phyloP scores from a whole-genome alignment of 2,329 filamentous ascomycete species.

The Fusarium secorum region DNA sequence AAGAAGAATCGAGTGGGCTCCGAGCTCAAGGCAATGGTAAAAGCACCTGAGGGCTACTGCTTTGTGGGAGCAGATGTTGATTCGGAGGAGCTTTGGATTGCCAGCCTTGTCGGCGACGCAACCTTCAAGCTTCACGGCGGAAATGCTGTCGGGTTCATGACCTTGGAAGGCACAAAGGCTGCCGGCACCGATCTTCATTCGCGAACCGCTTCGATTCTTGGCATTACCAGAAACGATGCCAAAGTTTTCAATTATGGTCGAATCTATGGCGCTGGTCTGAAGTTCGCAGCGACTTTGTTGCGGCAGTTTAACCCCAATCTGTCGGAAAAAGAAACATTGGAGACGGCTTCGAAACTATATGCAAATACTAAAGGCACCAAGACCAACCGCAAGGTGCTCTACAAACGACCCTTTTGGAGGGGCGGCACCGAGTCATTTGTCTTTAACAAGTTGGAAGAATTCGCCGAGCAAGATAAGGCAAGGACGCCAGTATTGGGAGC shows the following conservation, averaged over 20 bases:
- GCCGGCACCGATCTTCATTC: slow-evolving; percentile 95
- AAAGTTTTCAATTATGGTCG: slow-evolving; percentile 99
- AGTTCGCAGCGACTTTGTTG: slow-evolving; percentile 88
- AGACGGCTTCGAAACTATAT: slow-evolving; percentile 83
- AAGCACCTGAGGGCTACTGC: slow-evolving; percentile 85
- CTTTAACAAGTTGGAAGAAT: slow-evolving; percentile 97
- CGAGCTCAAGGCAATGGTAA: slow-evolving; percentile 96
- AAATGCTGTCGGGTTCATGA: slow-evolving; percentile 99
- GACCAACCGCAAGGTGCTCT: slow-evolving; percentile 75
- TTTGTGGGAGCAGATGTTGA: slow-evolving; percentile 98
- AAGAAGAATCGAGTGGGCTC: slow-evolving; percentile 96
- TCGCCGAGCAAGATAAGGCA: slow-evolving; percentile 91
- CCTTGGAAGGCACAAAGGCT: slow-evolving; percentile 92
- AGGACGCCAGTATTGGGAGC: slow-evolving; percentile 92
- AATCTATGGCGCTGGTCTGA: slow-evolving; percentile 96
- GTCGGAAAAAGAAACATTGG: slow-evolving; percentile 78
- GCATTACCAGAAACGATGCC: slow-evolving; percentile 92
- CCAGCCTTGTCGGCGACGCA: slow-evolving; percentile 91
- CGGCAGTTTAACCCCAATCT: slow-evolving; percentile 91
- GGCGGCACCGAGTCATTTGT: slow-evolving; percentile 97
- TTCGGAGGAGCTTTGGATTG: slow-evolving; percentile 98
- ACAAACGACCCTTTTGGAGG: slow-evolving; percentile 86
- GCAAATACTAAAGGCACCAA: slow-evolving; percentile 89
- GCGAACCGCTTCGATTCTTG: slow-evolving; percentile 88
- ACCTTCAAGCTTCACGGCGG: slow-evolving; percentile 95